These are phyloP conservation scores for Juncus inflexus DNA, from an alignment of 176 grass and related monocot genomes.

Conservation along the genomic window DNA sequence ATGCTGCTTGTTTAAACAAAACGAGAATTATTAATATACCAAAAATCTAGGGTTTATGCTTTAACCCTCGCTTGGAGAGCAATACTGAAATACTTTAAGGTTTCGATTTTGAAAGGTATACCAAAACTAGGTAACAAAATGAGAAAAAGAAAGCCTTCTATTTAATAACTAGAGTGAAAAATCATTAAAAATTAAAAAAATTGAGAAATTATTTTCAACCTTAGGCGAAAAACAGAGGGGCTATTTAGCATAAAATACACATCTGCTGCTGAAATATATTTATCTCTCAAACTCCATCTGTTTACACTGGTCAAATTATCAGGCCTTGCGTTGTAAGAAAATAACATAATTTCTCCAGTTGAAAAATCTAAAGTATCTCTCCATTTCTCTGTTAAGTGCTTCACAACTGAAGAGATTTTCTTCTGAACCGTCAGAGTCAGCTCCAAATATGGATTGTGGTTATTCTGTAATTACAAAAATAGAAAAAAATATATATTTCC, in stretches of 20 bases:
- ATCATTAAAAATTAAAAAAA: background rate
- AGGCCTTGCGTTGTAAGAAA: slow-evolving; percentile 51
- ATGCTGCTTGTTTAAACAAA: slow-evolving; percentile 10
- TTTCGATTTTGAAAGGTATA: background rate
- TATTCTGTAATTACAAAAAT: slow-evolving; percentile 45
- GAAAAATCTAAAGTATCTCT: slow-evolving; percentile 37
- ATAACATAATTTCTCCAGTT: slow-evolving; percentile 62
- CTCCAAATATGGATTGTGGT: slow-evolving; percentile 83
- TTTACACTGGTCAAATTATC: slow-evolving; percentile 37
- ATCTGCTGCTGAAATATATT: slow-evolving; percentile 59
- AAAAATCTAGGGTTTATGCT: slow-evolving; percentile 9
- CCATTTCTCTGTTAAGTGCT: slow-evolving; percentile 90
- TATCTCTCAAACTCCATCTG: slow-evolving; percentile 75
- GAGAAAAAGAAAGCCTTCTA: background rate
- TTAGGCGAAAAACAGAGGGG: slow-evolving; percentile 72
- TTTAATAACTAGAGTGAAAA: no score
- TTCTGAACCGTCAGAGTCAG: slow-evolving; percentile 74
- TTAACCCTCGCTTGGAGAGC: background rate
- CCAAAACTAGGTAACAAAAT: background rate
- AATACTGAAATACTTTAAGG: background rate
- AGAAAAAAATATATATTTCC: slow-evolving; percentile 1
- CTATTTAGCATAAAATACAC: slow-evolving; percentile 65
- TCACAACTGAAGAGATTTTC: slow-evolving; percentile 94
- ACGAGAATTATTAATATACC: background rate
- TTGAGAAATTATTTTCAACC: slow-evolving; percentile 35